Conservation (phyloP, 148 eudicot species). For the Amaranthus hypochondriacus region DNA sequence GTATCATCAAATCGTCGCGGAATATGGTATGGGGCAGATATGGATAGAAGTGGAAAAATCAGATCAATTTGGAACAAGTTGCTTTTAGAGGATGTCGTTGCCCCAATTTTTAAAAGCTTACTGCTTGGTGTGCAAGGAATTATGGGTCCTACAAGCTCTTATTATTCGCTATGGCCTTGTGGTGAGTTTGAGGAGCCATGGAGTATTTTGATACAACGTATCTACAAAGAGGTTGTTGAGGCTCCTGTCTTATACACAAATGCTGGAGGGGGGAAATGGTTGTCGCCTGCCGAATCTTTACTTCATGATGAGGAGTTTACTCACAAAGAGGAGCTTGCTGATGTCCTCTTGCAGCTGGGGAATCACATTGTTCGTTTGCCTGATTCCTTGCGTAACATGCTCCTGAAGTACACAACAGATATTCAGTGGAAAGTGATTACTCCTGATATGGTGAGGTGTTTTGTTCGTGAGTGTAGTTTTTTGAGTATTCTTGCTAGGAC, state of each 20-base stretch:
- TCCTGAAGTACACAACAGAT: conserved; percentile 44
- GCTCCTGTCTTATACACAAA: conserved; percentile 68
- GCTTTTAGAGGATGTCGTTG: conserved; percentile 86
- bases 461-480: conserved; percentile 46
- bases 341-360: conserved; percentile 71
- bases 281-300: conserved; percentile 69
- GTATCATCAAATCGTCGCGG: conserved; percentile 99
- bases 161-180: conserved; percentile 82
- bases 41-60: conserved; percentile 97
- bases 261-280: conserved; percentile 79
- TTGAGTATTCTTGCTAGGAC: conserved; percentile 40
- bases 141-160: conserved; percentile 58
- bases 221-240: conserved; percentile 51
- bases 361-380: conserved; percentile 78
- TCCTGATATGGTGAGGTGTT: conserved; percentile 75
- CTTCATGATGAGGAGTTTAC: conserved; percentile 70
- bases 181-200: conserved; percentile 99
- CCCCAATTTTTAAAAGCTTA: conserved; percentile 61
- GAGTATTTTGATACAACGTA: conserved; percentile 69
- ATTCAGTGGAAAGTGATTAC: conserved; percentile 70
- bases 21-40: conserved; percentile 98
- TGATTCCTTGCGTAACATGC: conserved; percentile 55
- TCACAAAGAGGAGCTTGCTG: conserved; percentile 59
- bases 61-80: conserved; percentile 96
- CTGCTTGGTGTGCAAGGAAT: conserved; percentile 63